Conservation (phyloP, 108 stramenopile genomes). For the Aurantiochytrium sp. region DNA sequence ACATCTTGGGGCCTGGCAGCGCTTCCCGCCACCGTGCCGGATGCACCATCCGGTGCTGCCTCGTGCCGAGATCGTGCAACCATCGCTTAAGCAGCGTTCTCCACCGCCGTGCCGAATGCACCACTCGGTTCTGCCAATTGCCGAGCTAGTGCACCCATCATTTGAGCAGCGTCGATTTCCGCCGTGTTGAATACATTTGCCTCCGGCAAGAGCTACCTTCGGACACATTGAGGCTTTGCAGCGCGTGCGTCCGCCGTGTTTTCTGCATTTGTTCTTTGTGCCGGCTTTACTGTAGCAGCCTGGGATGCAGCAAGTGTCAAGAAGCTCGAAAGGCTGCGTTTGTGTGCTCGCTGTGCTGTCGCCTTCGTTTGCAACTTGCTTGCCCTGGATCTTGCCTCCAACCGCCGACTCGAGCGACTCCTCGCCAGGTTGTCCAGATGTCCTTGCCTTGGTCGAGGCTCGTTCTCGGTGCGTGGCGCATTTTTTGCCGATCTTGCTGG, state of each 20-base stretch:
- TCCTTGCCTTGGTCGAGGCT: no score
- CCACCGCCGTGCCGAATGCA: neutral
- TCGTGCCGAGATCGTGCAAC: neutral
- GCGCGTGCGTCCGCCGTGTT: neutral
- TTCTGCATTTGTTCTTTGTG: neutral
- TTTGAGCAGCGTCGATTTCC: neutral
- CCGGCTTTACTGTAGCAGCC: neutral
- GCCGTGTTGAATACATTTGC: neutral
- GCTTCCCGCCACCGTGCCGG: neutral
- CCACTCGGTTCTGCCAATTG: neutral
- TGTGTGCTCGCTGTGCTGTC: no score
- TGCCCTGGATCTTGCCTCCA: no score
- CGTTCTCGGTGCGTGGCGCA: no score
- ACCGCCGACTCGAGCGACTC: no score
- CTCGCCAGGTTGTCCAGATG: no score
- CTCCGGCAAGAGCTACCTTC: no score
- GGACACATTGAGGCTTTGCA: no score
- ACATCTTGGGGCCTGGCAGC: no score
- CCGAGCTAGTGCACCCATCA: neutral
- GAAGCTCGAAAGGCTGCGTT: no score
- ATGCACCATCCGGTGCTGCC: neutral
- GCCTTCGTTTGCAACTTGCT: no score
- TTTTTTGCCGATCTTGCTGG: no score
- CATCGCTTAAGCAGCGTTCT: neutral
- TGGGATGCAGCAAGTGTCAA: neutral